Evolutionary conservation across 1,284 basidiomycete genomes (phyloP).

Genomic region (Athelia sp.): DNA sequence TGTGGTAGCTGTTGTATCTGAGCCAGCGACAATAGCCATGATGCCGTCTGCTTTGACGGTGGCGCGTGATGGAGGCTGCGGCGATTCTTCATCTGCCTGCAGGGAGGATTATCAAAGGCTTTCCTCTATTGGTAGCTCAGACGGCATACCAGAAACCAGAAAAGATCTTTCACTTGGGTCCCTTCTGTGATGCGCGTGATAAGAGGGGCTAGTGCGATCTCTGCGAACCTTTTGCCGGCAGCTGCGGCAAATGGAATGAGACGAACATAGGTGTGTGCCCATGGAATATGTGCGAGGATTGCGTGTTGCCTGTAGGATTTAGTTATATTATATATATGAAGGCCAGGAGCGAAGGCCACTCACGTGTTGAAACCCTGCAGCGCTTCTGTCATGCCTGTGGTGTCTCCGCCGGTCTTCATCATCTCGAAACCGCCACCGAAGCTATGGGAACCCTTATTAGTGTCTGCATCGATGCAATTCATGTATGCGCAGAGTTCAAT

Average conservation of each 20-base stretch:
- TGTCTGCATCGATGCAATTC: no score
- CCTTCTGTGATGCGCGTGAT: slow-evolving; percentile 16
- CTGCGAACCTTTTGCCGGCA: neutral
- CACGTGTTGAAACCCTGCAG: neutral
- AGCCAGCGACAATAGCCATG: slow-evolving; percentile 33
- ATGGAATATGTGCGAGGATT: neutral
- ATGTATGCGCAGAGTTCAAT: no score
- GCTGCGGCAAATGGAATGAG: slow-evolving; percentile 1
- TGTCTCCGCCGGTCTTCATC: neutral
- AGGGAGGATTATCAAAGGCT: neutral
- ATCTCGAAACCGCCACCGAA: slow-evolving; percentile 1
- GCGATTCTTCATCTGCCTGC: slow-evolving; percentile 24
- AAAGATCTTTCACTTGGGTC: slow-evolving; percentile 28
- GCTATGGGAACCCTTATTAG: neutral
- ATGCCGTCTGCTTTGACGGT: slow-evolving; percentile 25
- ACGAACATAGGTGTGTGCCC: neutral
- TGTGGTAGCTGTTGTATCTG: slow-evolving; percentile 30
- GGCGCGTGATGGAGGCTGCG: slow-evolving; percentile 16
- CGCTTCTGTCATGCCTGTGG: neutral
- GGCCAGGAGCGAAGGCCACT: neutral
- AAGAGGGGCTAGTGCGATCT: slow-evolving; percentile 5
- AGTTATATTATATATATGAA: neutral
- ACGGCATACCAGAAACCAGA: slow-evolving; percentile 29
- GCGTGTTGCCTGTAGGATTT: neutral
- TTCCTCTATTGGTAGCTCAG: neutral